Evolutionary conservation across 2,329 filamentous ascomycete genomes (phyloP).

Genomic region (Coniochaeta hoffmannii): DNA sequence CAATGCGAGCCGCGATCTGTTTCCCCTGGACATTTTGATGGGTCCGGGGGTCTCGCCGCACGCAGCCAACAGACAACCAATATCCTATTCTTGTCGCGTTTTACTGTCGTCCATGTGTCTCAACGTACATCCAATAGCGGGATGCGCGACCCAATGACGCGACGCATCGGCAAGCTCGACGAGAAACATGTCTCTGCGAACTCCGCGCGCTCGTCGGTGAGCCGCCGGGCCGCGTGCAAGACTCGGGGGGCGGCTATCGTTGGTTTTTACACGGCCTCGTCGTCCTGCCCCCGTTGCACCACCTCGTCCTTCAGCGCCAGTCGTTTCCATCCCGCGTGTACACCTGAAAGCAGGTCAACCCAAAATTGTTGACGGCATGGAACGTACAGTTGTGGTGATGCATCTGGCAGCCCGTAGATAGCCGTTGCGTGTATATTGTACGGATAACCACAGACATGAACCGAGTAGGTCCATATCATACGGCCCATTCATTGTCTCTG

Average conservation of each 20-base stretch:
- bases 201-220: not conserved
- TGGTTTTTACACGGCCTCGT: too few species aligned
- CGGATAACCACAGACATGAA: not conserved
- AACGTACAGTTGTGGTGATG: not conserved
- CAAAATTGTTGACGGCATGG: not conserved
- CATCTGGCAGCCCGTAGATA: not conserved
- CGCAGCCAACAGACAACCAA: not conserved
- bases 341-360: not conserved
- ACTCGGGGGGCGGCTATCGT: not conserved
- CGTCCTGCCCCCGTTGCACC: not conserved
- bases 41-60: not conserved
- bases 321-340: not conserved
- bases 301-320: not conserved
- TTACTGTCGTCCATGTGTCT: not conserved
- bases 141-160: not conserved
- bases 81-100: not conserved
- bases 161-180: not conserved
- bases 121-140: not conserved
- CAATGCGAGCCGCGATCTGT: not conserved
- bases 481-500: not conserved
- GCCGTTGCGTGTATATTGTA: not conserved
- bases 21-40: not conserved
- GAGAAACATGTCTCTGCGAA: not conserved
- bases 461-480: not conserved
- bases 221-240: not conserved